These are phyloP conservation scores for Phytopythium montanum DNA, from an alignment of 352 stramenopile species.

Conservation along the genomic window DNA sequence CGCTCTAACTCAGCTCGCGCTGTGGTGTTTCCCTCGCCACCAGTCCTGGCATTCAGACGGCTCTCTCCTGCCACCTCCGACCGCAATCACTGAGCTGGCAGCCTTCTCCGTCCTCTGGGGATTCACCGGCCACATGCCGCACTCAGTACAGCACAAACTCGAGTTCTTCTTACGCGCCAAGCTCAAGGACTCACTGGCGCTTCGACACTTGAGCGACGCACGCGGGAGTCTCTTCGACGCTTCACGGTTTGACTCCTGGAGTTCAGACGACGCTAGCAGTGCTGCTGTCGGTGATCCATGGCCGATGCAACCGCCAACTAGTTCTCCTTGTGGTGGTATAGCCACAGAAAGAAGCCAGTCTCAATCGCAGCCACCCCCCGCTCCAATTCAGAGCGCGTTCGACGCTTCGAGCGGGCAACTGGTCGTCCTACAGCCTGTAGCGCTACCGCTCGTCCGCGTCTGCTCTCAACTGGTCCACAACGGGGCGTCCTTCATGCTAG, in stretches of 20 bases:
- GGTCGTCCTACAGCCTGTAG: constrained; percentile 27
- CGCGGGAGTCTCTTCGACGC: constrained; percentile 30
- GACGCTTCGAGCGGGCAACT: constrained; percentile 28
- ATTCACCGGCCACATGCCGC: constrained; percentile 36
- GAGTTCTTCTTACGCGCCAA: constrained; percentile 40
- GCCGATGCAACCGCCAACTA: background rate
- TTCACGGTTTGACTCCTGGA: constrained; percentile 29
- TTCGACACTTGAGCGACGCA: constrained; percentile 29
- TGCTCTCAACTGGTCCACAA: constrained; percentile 32
- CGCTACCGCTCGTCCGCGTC: constrained; percentile 26
- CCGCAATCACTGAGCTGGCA: constrained; percentile 23
- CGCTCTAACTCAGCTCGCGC: constrained; percentile 26
- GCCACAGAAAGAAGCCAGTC: background rate
- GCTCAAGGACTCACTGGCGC: constrained; percentile 30
- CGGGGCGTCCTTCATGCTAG: constrained; percentile 40
- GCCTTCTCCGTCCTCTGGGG: constrained; percentile 53
- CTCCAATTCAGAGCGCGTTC: constrained; percentile 5
- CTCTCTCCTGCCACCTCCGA: constrained; percentile 11
- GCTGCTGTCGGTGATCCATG: background rate
- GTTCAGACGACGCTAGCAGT: constrained; percentile 10
- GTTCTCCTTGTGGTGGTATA: background rate
- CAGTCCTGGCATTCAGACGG: constrained; percentile 29
- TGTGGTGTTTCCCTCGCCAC: constrained; percentile 31
- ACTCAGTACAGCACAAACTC: constrained; percentile 37
- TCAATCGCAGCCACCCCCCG: background rate